Evolutionary conservation across 306 rosid species (phyloP), one percentile per base, ranked within the genome.

Genomic region (Cyclanthera cordifolia): DNA sequence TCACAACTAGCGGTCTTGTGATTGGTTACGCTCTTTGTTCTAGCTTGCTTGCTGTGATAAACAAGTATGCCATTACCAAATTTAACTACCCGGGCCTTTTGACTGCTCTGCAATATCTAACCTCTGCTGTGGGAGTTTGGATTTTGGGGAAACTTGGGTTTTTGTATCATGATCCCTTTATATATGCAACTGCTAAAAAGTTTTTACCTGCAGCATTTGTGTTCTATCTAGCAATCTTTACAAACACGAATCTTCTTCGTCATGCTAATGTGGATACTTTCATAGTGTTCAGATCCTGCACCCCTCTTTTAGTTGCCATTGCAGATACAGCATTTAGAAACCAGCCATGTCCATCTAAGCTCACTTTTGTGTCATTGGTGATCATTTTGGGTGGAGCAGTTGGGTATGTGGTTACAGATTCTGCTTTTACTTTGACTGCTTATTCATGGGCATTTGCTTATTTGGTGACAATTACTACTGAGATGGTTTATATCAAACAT

Each of bases 401-500:
- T 24, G 99, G 96, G 17, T 90, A 93, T 34, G 99, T 93, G 24
- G 90, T 88, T 55, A 93, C 95, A 3, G 99, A 93, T 79, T 87
- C 89, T 4, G 96, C 73, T 8, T 93, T 93, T 75, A 83, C 84
- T 32, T 71, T 93, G 57, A 87, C 95, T 37, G 96, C 99, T 0
- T 93, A 90, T 77, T 80, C 99, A 0, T 90, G 99, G 99, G 99
- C 99, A 1, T 90, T 90, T 69, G 95, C 96, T 23, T 93, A 93
- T 67, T 61, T 93, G 74, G 80, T 93, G 32, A 88, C 96, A 2
- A 93, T 93, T 72, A 87, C 94, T 6, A 87, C 96, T 59, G 96
- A 93, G 77, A 93, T 93, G 99, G 99, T 93, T 72, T 93, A 93
- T 57, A 93, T 90, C 77, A 90, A 93, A 61, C 99, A 90, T 72